These are phyloP conservation scores for Betula pendula DNA, from an alignment of 306 rosid species.

Conservation along the genomic window DNA sequence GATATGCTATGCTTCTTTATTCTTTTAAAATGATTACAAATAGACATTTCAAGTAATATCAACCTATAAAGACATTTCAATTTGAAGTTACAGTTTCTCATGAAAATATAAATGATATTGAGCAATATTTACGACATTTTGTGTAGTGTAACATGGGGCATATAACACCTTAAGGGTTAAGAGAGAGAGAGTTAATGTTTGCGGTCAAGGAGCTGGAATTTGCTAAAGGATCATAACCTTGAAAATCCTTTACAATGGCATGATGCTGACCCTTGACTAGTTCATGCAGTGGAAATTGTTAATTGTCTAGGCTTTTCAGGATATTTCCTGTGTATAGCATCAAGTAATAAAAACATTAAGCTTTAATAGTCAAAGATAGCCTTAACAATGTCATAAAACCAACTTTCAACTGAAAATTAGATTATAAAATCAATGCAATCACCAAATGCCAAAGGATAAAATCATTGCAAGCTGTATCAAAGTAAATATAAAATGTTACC, in stretches of 20 bases:
- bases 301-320: not conserved
- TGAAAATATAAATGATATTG: too few species aligned
- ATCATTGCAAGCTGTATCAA: slow-evolving; percentile 1
- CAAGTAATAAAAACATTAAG: not conserved
- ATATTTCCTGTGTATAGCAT: not conserved
- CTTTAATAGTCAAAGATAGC: not conserved
- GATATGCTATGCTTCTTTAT: not conserved
- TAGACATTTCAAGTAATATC: not conserved
- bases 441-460: slow-evolving; percentile 21
- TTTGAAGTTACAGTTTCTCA: too few species aligned
- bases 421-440: slow-evolving; percentile 2
- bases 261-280: not conserved
- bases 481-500: slow-evolving; percentile 50
- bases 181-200: not conserved
- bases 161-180: too few species aligned
- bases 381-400: not conserved
- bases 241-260: not conserved
- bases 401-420: not conserved
- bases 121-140: too few species aligned
- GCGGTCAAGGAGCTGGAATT: not conserved
- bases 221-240: not conserved
- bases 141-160: too few species aligned
- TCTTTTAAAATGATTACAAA: not conserved
- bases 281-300: not conserved
- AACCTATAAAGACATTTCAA: not conserved